phyloP scores from a whole-genome alignment of 495 filamentous ascomycete species.

The Aspergillus nanangensis region DNA sequence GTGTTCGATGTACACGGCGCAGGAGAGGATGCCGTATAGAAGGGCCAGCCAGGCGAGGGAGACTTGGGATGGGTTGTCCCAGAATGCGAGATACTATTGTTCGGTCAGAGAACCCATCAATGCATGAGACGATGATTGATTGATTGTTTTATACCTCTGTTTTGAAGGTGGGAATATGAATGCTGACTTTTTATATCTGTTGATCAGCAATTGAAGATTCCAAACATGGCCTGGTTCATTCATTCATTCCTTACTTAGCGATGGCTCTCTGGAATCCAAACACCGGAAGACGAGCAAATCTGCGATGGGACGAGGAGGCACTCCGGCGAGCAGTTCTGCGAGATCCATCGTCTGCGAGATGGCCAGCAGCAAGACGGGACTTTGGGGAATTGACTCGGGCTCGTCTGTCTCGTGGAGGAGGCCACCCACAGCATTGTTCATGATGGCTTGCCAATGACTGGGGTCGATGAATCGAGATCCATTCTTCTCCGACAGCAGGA shows the following conservation, averaged over 20 bases:
- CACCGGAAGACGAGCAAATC: neutral
- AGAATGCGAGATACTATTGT: slow-evolving; percentile 1
- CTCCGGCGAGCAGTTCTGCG: neutral
- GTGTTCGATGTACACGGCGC: slow-evolving; percentile 1
- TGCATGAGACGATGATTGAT: too few relatives aligned
- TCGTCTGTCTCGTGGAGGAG: too few relatives aligned
- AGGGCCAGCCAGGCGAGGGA: slow-evolving; percentile 3
- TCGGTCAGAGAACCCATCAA: too few relatives aligned
- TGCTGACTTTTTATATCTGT: neutral
- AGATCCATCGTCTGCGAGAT: neutral
- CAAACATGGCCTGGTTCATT: too few relatives aligned
- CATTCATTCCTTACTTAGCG: neutral
- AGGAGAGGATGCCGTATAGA: slow-evolving; percentile 5
- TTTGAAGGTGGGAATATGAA: neutral
- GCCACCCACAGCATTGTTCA: neutral
- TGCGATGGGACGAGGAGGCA: neutral
- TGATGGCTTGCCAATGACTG: slow-evolving; percentile 1
- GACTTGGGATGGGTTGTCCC: neutral
- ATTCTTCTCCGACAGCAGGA: neutral
- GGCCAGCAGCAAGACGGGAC: neutral
- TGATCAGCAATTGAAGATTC: too few relatives aligned
- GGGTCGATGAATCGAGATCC: slow-evolving; percentile 1
- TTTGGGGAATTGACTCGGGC: too few relatives aligned
- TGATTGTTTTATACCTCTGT: too few relatives aligned
- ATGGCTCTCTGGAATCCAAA: neutral